These are phyloP conservation scores for Rhodotorula sp. DNA, from an alignment of 1,284 basidiomycete genomes.

Conservation along the genomic window DNA sequence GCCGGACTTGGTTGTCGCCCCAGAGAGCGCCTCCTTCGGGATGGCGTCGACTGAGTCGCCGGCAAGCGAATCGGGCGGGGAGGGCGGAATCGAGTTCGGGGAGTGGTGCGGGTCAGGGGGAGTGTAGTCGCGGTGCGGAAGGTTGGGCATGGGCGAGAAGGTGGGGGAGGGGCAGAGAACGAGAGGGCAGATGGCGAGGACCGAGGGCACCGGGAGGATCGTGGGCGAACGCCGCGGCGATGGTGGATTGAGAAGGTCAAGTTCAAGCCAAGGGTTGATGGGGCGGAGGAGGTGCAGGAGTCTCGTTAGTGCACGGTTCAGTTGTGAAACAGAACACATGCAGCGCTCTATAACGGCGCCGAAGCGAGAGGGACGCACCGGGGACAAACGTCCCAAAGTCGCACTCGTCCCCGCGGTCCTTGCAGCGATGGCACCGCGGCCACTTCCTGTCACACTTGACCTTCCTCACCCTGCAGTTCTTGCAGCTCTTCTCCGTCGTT, in stretches of 20 bases:
- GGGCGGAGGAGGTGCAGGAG: background rate
- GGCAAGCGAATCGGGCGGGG: too few relatives aligned
- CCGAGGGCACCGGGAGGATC: too few relatives aligned
- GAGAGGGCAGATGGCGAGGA: too few relatives aligned
- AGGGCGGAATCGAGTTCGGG: too few relatives aligned
- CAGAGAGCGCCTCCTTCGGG: background rate
- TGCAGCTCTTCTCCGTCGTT: conserved; percentile 24
- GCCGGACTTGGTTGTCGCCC: background rate
- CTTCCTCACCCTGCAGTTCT: conserved; percentile 9
- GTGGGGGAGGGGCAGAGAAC: background rate
- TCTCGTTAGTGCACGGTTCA: background rate
- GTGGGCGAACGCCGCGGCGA: too few relatives aligned
- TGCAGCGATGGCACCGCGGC: conserved; percentile 28
- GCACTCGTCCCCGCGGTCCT: conserved; percentile 27
- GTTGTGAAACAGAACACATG: too few relatives aligned
- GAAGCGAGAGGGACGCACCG: conserved; percentile 2
- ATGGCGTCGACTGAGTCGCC: conserved; percentile 4
- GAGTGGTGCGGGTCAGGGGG: background rate
- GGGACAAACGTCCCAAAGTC: conserved; percentile 24
- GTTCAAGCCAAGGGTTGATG: too few relatives aligned
- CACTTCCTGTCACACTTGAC: conserved; percentile 30
- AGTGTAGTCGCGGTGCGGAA: background rate
- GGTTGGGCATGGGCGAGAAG: background rate
- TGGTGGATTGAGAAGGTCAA: too few relatives aligned
- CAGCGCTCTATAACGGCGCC: background rate